Percentiles rank a stretch among this genome's conserved stretches.
phyloP scores from a whole-genome alignment of 352 stramenopile genomes.

The Poterioochromonas sp. region DNA sequence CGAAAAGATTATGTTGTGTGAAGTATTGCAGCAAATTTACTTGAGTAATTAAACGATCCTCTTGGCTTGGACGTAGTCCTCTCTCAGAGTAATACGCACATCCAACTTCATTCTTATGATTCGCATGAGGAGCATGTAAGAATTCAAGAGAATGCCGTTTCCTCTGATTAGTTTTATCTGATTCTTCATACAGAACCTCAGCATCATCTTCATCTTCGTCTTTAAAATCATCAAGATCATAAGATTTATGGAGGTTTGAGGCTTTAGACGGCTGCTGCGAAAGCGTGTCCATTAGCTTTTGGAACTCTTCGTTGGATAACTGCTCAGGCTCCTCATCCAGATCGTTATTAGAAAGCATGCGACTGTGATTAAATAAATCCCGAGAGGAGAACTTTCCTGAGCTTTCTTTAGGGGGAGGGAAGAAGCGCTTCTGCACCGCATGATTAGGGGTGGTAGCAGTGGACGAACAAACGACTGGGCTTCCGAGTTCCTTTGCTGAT shows the following conservation, averaged over 20 bases:
- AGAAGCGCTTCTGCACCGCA: too few species aligned
- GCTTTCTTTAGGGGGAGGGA: too few species aligned
- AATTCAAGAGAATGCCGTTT: background rate
- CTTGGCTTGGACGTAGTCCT: background rate
- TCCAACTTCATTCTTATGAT: background rate
- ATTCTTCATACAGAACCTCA: background rate
- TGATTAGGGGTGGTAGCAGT: too few species aligned
- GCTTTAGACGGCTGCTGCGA: background rate
- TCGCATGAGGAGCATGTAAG: background rate
- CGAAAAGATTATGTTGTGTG: too few species aligned
- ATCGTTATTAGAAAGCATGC: background rate
- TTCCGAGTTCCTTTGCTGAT: too few species aligned
- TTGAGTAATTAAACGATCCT: slow-evolving; percentile 23
- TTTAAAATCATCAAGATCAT: background rate
- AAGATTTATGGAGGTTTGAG: background rate
- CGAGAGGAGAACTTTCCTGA: background rate
- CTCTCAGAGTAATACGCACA: slow-evolving; percentile 16
- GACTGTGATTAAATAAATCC: too few species aligned
- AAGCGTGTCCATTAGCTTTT: slow-evolving; percentile 31
- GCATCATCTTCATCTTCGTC: background rate
- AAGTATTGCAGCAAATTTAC: too few species aligned
- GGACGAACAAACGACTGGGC: too few species aligned
- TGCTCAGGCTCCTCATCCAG: background rate
- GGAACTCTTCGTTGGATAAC: slow-evolving; percentile 17
- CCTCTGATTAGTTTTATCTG: background rate